Evolutionary conservation across 192 early-diverging fungal species (phyloP), one percentile per base, ranked within the genome.

Genomic region (Coemansia sp.): DNA sequence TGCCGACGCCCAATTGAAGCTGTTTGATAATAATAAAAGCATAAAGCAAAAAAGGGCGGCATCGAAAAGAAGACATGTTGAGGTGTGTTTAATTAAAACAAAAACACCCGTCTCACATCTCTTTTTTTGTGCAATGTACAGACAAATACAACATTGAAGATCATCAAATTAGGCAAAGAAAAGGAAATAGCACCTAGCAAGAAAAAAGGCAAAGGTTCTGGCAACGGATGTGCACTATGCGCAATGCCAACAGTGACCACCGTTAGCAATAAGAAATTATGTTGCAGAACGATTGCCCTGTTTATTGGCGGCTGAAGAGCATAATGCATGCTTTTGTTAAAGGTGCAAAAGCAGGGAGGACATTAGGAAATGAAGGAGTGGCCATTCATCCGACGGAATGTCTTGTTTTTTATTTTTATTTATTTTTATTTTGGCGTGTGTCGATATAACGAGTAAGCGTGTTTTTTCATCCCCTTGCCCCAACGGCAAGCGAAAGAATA

Each of bases 191-290:
- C 28, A 30, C 52, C 1, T 6, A 55, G 12, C 5, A 45, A 45
- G 42, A 45, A 14, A 16, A 45, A 45, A 45, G 36, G n/a, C 36
- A 38, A 38, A 7, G 42, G 42, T 45, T 45, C 42, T 45, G 42
- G 12, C 42, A 45, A 14, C 42, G 42, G 52, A 55, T 55, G 52
- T 55, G 52, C 52, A 55, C 22, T 30, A 55, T 55, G 52, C 52
- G 28, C 28, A 30, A 55, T 25, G 52, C 52, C 28, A 29, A 55
- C 28, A 55, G 52, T 55, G 52, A 30, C 51, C 20, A 54, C 18
- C 3, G 51, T 7, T 54, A 12, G 51, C 51, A 11, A 54, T 29
- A 54, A 54, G 29, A 54, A 54, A 54, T 29, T 30, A 54, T 29
- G 42, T 2, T 45, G 42, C 42, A 45, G 42, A 11, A 45, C 5